Evolutionary conservation across 2,329 filamentous ascomycete genomes (phyloP).

Genomic region (Penicillium sp.): DNA sequence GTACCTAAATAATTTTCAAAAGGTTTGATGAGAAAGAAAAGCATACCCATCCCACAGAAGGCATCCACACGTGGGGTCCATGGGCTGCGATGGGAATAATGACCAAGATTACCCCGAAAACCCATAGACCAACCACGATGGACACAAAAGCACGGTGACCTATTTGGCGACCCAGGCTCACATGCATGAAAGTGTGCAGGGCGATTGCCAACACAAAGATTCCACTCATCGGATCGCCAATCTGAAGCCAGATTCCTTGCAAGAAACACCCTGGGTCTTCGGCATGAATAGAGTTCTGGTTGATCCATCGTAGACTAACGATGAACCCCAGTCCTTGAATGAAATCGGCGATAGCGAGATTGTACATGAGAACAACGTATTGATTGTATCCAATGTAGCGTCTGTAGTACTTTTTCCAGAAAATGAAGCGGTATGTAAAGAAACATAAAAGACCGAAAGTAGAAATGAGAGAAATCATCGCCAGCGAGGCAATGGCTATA

Average conservation of each 20-base stretch:
- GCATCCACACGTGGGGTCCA: conserved; percentile 43
- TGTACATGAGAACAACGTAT: conserved; percentile 55
- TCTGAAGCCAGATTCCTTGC: conserved; percentile 54
- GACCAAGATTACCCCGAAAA: conserved; percentile 48
- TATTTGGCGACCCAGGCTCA: conserved; percentile 49
- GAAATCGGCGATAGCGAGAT: conserved; percentile 53
- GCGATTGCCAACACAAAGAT: conserved; percentile 55
- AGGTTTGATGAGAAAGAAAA: background rate
- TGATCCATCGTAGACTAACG: conserved; percentile 50
- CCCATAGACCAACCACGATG: conserved; percentile 48
- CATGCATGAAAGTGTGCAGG: conserved; percentile 51
- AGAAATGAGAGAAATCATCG: conserved; percentile 13
- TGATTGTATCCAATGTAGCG: conserved; percentile 47
- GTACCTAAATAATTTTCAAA: background rate
- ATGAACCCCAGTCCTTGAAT: conserved; percentile 52
- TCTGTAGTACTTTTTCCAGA: conserved; percentile 21
- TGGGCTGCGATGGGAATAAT: conserved; percentile 48
- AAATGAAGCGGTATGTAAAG: conserved; percentile 22
- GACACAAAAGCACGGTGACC: conserved; percentile 46
- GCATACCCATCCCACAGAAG: conserved; percentile 54
- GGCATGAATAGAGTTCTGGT: conserved; percentile 43
- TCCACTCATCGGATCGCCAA: conserved; percentile 53
- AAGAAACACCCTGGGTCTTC: conserved; percentile 48
- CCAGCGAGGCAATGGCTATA: conserved; percentile 12
- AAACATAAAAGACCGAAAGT: conserved; percentile 17